Conservation (phyloP, 352 stramenopile genomes). For the Blastocystis sp. region DNA sequence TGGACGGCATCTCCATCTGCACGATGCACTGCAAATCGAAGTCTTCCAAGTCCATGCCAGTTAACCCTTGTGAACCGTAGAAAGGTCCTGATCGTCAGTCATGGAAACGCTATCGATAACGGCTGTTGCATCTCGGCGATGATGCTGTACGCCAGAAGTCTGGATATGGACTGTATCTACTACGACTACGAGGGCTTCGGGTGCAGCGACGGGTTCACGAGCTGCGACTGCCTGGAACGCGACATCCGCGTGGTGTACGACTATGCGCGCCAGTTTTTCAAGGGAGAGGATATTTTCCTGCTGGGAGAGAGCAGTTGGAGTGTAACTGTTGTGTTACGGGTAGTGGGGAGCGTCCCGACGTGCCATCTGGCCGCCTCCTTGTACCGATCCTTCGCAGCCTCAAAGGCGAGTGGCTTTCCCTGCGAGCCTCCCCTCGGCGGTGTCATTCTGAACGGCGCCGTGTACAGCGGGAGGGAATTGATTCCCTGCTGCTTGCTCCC, state of each 20-base stretch:
- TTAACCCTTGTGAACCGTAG: not conserved
- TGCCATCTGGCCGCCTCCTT: constrained; percentile 20
- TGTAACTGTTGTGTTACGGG: not conserved
- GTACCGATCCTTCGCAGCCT: not conserved
- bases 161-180: constrained; percentile 17
- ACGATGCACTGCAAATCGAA: constrained; percentile 12
- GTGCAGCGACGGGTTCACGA: constrained; percentile 27
- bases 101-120: constrained; percentile 59
- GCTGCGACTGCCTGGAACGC: not conserved
- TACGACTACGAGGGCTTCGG: constrained; percentile 65
- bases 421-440: constrained; percentile 19
- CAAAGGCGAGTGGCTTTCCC: not conserved
- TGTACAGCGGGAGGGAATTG: not conserved
- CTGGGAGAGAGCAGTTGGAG: constrained; percentile 46
- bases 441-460: constrained; percentile 49
- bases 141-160: not conserved
- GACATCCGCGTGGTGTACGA: constrained; percentile 32
- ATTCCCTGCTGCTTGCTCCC: constrained; percentile 10
- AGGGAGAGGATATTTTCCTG: constrained; percentile 50
- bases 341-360: constrained; percentile 40
- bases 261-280: constrained; percentile 40
- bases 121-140: constrained; percentile 40
- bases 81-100: constrained; percentile 32
- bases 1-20: constrained; percentile 22
- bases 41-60: not conserved